Evolutionary conservation across 345 rosid species (phyloP), one percentile per base, ranked within the genome.

Genomic region (Citrus maxima): DNA sequence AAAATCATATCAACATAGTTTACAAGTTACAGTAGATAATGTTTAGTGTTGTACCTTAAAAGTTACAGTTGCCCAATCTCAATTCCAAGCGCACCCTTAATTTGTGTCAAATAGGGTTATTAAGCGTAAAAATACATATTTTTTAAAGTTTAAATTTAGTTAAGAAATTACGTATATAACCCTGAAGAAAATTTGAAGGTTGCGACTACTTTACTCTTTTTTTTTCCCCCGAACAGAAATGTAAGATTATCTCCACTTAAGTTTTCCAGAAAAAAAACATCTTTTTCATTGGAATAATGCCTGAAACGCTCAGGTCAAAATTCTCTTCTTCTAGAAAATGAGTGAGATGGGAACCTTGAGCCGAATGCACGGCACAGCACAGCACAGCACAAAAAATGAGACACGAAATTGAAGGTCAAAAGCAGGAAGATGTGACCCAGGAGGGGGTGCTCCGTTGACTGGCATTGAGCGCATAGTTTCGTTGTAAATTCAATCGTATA

Each of bases 381-480:
- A 74, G 51, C 21, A 4, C 13, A 2, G 46, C 70, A 64, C 61
- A 74, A 34, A 28, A 51, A 73, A 58, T 10, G 24, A 56, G 61
- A 24, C 49, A 13, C 51, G 62, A 75, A 72, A n/a, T 35, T 28
- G 42, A 65, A 64, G 71, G 63, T 64, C 71, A 49, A 37, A 51
- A 58, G 66, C 9, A 22, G 79, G 8, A 38, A 54, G 22, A 58
- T 63, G 67, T 62, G 30, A 75, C 30, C 42, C 4, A 34, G 51
- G 13, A 35, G 37, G 60, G 72, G 59, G 59, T 75, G 63, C 63
- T 49, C 75, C 68, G 67, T 80, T 80, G 84, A 82, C 87, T 55
- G 73, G 73, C 77, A 79, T 42, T 75, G 60, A 82, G 76, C 7
- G 58, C 80, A 55, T 74, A 75, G 64, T 56, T 70, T 76, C 55